These are phyloP conservation scores for Tulasnella sp. DNA, from an alignment of 768 basidiomycete genomes.

Conservation along the genomic window DNA sequence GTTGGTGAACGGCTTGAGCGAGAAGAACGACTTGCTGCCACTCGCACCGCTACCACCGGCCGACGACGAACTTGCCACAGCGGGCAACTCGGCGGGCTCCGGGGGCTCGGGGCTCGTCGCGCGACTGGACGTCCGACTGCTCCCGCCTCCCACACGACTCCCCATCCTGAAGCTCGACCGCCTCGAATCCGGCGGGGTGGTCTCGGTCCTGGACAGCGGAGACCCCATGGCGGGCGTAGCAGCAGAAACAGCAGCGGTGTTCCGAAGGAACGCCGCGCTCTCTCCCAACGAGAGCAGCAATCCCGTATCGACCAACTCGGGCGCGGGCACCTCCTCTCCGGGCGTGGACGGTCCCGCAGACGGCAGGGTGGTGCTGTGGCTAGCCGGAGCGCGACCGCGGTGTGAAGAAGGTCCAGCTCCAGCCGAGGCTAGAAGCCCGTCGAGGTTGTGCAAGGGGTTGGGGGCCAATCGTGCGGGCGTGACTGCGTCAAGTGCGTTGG, in stretches of 20 bases:
- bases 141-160: constrained; percentile 33
- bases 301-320: constrained; percentile 81
- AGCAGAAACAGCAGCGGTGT: constrained; percentile 31
- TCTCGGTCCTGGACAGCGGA: constrained; percentile 36
- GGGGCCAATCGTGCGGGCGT: constrained; percentile 34
- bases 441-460: constrained; percentile 44
- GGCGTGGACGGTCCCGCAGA: background rate
- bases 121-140: constrained; percentile 43
- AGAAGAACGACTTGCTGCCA: constrained; percentile 37
- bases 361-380: background rate
- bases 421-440: constrained; percentile 29
- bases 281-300: constrained; percentile 62
- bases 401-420: background rate
- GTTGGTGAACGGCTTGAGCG: constrained; percentile 38
- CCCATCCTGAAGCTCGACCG: constrained; percentile 39
- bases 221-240: constrained; percentile 27
- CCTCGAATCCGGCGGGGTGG: constrained; percentile 34
- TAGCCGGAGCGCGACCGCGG: constrained; percentile 19
- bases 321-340: background rate
- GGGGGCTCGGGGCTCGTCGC: constrained; percentile 56
- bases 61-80: background rate
- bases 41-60: constrained; percentile 2
- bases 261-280: constrained; percentile 37
- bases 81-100: constrained; percentile 3
- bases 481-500: constrained; percentile 38